Base-by-base conservation (phyloP, 1,284 basidiomycete genomes). In the Wallemia hederae region DNA sequence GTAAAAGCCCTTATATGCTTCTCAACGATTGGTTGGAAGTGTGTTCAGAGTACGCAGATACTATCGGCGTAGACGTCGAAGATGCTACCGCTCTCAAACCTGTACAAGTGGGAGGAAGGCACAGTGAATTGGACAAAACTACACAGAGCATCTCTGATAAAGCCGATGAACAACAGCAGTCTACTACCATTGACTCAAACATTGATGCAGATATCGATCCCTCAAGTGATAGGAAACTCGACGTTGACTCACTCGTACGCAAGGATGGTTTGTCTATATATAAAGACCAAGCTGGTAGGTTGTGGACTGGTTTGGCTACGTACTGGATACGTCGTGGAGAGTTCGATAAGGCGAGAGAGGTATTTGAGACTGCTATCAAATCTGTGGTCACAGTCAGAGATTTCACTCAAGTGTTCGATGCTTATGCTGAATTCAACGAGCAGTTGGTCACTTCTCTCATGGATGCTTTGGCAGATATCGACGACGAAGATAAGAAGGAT, bases 321-420 rank as follows among this genome's bases (percentile, higher is more conserved):
- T 98, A 94, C 69, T 98, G 91, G 90, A 91, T 94, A 73, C 94
- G 96, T 72, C 81, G 89, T 1, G 87, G 80, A 64, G 92, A 97
- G 69, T 91, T 99, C 67, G 90, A 91, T 61, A 79, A 67, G 39
- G 70, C 65, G 39, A 27, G 65, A 62, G 28, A 17, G 27, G 26
- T 58, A n/a, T 98, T 98, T 68, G 94, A 98, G 70, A 73, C 79
- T 27, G 92, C 90, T 9, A 78, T 97, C 64, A 76, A 78, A 11
- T 76, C 74, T 1, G 91, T 97, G 19, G 75, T 98, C 67, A 97
- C 94, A 0, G 84, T 97, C 63, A 81, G 90, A 25, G 94, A 98
- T 73, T 99, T 98, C 70, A 92, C 89, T 1, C 90, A 96, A 69
- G 90, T 98, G 64, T 98, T 98, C 69, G 92, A 98, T 69, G 85